These are phyloP conservation scores for Diaporthe vaccinii DNA, from an alignment of 2,329 filamentous ascomycete genomes.

Conservation along the genomic window DNA sequence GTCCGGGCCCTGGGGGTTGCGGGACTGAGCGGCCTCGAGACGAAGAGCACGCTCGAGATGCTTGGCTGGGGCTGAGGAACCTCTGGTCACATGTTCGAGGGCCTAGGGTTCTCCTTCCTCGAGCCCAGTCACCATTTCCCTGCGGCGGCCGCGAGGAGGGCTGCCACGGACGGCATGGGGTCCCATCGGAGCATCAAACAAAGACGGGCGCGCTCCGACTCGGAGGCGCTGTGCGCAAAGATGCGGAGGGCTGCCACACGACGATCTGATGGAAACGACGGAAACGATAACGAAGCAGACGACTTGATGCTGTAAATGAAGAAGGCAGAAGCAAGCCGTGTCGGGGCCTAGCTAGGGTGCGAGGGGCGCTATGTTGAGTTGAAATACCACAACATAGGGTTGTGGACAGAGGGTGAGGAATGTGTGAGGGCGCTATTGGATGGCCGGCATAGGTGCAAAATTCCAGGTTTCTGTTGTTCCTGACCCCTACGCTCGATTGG, in stretches of 20 bases:
- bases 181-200: neutral
- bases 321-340: constrained; percentile 5
- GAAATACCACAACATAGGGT: constrained; percentile 14
- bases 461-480: constrained; percentile 25
- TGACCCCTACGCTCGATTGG: constrained; percentile 9
- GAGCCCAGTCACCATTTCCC: neutral
- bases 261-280: neutral
- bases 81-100: neutral
- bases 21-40: constrained; percentile 67
- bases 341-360: neutral
- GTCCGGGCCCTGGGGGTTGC: constrained; percentile 71
- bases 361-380: neutral
- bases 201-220: neutral
- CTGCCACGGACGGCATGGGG: neutral
- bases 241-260: neutral
- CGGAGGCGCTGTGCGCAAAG: neutral
- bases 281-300: constrained; percentile 23
- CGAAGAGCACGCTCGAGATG: constrained; percentile 68
- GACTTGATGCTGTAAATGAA: constrained; percentile 13
- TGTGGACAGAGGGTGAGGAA: neutral
- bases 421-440: neutral
- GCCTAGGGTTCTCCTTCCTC: neutral
- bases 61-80: constrained; percentile 64
- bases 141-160: neutral
- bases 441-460: neutral